Evolutionary conservation across 2,329 filamentous ascomycete genomes (phyloP).

Genomic region (Aspergillus fumigatus): DNA sequence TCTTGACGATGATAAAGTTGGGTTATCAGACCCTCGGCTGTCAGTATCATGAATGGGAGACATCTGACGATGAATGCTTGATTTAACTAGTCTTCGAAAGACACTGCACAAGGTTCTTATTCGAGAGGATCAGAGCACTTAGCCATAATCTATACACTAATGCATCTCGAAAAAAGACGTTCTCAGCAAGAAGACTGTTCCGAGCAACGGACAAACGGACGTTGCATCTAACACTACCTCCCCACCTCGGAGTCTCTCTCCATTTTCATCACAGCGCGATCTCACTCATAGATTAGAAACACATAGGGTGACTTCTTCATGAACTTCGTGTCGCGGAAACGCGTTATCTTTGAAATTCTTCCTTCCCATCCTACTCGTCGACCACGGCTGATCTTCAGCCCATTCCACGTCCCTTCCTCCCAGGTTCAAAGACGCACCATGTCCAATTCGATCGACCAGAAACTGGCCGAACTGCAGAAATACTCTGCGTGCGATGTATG

Average conservation of each 20-base stretch:
- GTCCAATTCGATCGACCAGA: conserved; percentile 30
- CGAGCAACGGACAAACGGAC: not conserved
- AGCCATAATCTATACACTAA: not conserved
- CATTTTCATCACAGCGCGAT: not conserved
- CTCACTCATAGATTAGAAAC: not conserved
- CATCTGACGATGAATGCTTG: not conserved
- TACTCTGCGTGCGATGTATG: conserved; percentile 44
- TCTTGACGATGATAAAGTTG: not conserved
- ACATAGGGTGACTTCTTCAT: not conserved
- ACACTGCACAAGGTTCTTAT: not conserved
- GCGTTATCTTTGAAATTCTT: conserved; percentile 1
- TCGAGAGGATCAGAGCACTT: not conserved
- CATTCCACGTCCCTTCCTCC: conserved; percentile 1
- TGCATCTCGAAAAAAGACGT: not conserved
- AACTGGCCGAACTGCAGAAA: conserved; percentile 29
- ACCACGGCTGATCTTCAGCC: not conserved
- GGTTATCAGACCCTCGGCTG: not conserved
- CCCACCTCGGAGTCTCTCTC: not conserved
- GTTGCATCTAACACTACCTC: not conserved
- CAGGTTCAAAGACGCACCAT: conserved; percentile 19
- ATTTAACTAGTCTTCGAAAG: not conserved
- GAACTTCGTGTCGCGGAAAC: not conserved
- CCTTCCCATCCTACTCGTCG: not conserved
- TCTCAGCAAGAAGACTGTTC: not conserved
- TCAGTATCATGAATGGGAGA: not conserved